phyloP scores from a whole-genome alignment of 169 alveolate species.

The Plasmodium malariae region DNA sequence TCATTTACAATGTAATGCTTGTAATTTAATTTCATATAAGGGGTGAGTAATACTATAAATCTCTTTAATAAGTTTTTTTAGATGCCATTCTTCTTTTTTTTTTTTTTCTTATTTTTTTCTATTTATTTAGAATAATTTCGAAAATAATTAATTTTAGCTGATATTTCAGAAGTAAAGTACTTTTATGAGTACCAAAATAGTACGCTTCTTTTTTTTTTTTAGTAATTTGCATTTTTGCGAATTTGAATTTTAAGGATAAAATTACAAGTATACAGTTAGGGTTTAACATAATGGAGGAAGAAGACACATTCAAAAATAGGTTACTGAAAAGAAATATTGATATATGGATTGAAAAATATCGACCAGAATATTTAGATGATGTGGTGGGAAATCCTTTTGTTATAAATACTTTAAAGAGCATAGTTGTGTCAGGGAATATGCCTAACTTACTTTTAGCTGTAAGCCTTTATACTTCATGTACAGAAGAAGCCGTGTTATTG shows the following conservation, averaged over 20 bases:
- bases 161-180: background rate
- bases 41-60: background rate
- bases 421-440: conserved; percentile 96
- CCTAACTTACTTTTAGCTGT: conserved; percentile 97
- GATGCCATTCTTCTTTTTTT: background rate
- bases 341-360: conserved; percentile 97
- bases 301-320: conserved; percentile 71
- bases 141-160: too few species aligned
- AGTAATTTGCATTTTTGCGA: background rate
- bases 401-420: conserved; percentile 92
- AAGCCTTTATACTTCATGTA: too few species aligned
- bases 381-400: conserved; percentile 97
- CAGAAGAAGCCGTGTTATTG: too few species aligned
- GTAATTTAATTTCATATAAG: background rate
- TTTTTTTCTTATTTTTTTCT: background rate
- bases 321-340: conserved; percentile 81
- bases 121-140: too few species aligned
- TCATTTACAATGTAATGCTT: background rate
- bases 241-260: background rate
- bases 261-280: background rate
- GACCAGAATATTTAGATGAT: conserved; percentile 96
- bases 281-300: conserved; percentile 14
- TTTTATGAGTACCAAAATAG: background rate
- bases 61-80: background rate
- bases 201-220: too few species aligned